These are phyloP conservation scores for Candida fluviatilis DNA, from an alignment of 805 yeast genomes.

Conservation along the genomic window DNA sequence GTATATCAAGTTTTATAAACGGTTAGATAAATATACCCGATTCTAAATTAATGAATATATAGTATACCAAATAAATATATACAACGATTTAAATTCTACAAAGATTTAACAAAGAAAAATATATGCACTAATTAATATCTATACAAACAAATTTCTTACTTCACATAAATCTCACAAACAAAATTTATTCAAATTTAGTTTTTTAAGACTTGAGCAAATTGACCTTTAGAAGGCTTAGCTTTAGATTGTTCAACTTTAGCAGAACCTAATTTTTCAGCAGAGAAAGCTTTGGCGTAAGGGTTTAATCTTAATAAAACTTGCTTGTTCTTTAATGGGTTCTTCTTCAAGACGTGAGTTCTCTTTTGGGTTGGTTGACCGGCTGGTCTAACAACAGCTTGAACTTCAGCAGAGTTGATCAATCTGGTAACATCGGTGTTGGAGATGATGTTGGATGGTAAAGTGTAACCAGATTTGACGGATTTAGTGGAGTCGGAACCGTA, in stretches of 20 bases:
- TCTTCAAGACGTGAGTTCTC: conserved; percentile 95
- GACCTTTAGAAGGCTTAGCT: conserved; percentile 68
- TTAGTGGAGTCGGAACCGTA: conserved; percentile 91
- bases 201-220: conserved; percentile 64
- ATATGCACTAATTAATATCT: conserved; percentile 2
- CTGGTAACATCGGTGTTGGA: conserved; percentile 95
- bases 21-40: too few species aligned
- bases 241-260: conserved; percentile 63
- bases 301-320: conserved; percentile 95
- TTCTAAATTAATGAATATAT: too few species aligned
- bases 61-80: too few species aligned
- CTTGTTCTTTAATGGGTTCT: conserved; percentile 96
- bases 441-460: conserved; percentile 91
- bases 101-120: neutral
- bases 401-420: conserved; percentile 98
- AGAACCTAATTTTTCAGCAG: conserved; percentile 88
- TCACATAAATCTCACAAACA: neutral
- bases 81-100: too few species aligned
- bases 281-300: conserved; percentile 98
- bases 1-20: too few species aligned
- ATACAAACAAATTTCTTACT: conserved; percentile 2
- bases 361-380: conserved; percentile 92
- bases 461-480: conserved; percentile 82
- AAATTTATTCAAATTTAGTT: conserved; percentile 21
- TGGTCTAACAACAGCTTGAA: conserved; percentile 95